A percentile compares a stretch with the other conserved stretches of the same genome.
phyloP scores from a whole-genome alignment of 768 basidiomycete genomes.

The Kwoniella newhampshirensis region DNA sequence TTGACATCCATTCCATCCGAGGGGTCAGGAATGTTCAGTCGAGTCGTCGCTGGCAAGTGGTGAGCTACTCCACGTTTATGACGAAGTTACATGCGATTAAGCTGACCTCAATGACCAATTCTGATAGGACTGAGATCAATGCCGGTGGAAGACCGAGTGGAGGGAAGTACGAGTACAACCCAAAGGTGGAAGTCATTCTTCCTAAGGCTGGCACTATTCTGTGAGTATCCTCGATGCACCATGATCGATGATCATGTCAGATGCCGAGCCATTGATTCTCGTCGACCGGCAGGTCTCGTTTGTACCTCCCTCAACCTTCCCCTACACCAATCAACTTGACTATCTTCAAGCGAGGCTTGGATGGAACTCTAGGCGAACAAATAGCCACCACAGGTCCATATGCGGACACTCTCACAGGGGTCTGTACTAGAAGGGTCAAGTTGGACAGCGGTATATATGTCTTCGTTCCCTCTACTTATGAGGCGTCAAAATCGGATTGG shows the following conservation, averaged over 20 bases:
- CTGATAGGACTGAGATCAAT: constrained; percentile 59
- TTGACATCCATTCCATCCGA: constrained; percentile 72
- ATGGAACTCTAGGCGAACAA: constrained; percentile 48
- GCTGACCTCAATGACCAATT: background rate
- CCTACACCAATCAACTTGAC: constrained; percentile 46
- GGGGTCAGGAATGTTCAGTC: constrained; percentile 85
- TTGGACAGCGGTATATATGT: constrained; percentile 68
- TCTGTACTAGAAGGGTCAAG: constrained; percentile 58
- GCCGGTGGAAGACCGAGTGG: constrained; percentile 72
- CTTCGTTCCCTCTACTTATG: constrained; percentile 71
- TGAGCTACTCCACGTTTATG: constrained; percentile 52
- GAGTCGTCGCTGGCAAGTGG: constrained; percentile 72
- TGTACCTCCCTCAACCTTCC: constrained; percentile 26
- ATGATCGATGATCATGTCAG: background rate
- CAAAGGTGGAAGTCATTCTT: constrained; percentile 63
- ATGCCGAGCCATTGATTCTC: too few relatives aligned
- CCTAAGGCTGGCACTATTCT: constrained; percentile 23
- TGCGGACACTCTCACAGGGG: constrained; percentile 71
- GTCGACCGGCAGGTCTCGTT: constrained; percentile 25
- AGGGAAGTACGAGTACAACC: constrained; percentile 67
- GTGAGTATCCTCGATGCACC: constrained; percentile 22
- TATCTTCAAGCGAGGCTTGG: constrained; percentile 54
- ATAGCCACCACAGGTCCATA: constrained; percentile 77
- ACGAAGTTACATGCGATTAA: background rate
- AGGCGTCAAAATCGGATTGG: constrained; percentile 61